A percentile compares a stretch with the other conserved stretches of the same genome.
These are phyloP conservation scores for Aspergillus neoniger DNA, from an alignment of 2,329 filamentous ascomycete genomes.

Conservation along the genomic window DNA sequence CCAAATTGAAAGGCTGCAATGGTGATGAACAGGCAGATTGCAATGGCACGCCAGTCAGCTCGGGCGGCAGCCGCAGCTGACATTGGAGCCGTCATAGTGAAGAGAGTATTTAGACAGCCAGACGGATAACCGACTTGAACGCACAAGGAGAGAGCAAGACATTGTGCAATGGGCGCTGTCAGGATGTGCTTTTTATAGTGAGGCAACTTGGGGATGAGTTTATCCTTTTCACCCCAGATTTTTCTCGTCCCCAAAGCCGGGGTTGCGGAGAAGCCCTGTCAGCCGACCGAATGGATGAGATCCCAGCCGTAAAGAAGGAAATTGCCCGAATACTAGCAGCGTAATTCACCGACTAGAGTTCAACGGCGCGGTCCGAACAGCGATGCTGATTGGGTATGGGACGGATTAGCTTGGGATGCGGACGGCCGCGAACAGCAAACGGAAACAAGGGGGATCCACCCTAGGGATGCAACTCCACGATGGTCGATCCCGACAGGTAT, in stretches of 20 bases:
- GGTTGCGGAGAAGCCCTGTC: background rate
- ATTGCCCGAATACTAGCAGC: background rate
- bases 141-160: background rate
- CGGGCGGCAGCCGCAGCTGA: background rate
- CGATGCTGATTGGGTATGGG: background rate
- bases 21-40: constrained; percentile 4
- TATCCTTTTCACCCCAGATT: background rate
- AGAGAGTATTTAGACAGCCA: background rate
- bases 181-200: background rate
- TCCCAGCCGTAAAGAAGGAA: background rate
- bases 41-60: constrained; percentile 4
- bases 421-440: too few relatives aligned
- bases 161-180: too few relatives aligned
- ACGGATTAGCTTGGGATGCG: background rate
- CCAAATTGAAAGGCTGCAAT: constrained; percentile 6
- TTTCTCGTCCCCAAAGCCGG: background rate
- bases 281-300: background rate
- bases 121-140: background rate
- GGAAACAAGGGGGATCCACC: background rate
- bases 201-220: background rate
- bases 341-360: constrained; percentile 5
- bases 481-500: background rate
- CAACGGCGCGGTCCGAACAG: background rate
- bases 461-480: background rate
- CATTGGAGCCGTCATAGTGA: background rate